Evolutionary conservation across 257 asterid species (phyloP).

Genomic region (Echium plantagineum): DNA sequence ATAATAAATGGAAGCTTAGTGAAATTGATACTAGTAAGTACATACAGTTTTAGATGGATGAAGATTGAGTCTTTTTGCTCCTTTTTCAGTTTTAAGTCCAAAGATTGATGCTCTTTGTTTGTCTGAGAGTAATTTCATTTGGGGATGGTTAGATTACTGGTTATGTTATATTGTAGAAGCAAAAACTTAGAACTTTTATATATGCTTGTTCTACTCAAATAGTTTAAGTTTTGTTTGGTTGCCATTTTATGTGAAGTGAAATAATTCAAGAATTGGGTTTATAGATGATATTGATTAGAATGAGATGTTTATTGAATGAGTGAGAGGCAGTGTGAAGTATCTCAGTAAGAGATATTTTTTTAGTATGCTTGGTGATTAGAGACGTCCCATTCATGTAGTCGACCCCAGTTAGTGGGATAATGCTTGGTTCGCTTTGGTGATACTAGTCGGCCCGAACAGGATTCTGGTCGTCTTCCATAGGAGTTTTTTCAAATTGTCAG

Average conservation of each 20-base stretch:
- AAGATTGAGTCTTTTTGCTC: not conserved
- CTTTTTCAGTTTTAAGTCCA: not conserved
- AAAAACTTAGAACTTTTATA: not conserved
- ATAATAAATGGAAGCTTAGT: conserved; percentile 58
- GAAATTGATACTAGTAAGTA: conserved; percentile 64
- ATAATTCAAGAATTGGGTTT: not conserved
- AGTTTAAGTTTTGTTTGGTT: not conserved
- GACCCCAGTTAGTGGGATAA: no score
- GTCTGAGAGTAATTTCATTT: no score
- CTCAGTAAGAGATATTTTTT: not conserved
- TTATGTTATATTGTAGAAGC: no score
- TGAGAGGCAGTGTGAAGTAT: not conserved
- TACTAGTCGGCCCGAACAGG: not conserved
- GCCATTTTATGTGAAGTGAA: not conserved
- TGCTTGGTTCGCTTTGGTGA: no score
- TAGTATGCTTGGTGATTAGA: no score
- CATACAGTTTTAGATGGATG: not conserved
- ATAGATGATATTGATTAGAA: not conserved
- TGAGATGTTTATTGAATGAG: not conserved
- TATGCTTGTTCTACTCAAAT: not conserved
- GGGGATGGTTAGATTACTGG: no score
- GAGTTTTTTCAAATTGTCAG: not conserved
- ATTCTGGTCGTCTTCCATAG: not conserved
- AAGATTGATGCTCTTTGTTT: not conserved
- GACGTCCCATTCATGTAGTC: no score